Conservation (phyloP, 2,329 filamentous ascomycete genomes). For the Xylaria sp. region DNA sequence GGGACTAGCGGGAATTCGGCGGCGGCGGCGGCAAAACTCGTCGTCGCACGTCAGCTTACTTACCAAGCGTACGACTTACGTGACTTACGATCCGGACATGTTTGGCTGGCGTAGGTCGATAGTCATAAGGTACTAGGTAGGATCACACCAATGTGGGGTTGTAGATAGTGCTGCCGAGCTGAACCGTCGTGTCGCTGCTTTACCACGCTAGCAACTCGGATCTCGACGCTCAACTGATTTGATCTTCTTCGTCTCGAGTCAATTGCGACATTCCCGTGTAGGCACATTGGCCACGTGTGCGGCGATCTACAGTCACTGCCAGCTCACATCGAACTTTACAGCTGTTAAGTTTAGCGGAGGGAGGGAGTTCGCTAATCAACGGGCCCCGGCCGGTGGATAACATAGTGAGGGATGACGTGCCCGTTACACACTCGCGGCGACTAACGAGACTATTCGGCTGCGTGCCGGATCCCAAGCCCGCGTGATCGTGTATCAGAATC, state of each 20-base stretch:
- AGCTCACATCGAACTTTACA: too few relatives aligned
- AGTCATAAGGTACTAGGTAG: neutral
- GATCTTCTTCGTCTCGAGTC: neutral
- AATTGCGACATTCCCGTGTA: neutral
- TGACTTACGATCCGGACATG: conserved; percentile 1
- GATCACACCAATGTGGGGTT: conserved; percentile 9
- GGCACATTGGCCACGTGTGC: neutral
- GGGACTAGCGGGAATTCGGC: neutral
- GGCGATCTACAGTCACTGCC: too few relatives aligned
- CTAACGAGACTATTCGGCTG: conserved; percentile 22
- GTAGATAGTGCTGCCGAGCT: conserved; percentile 10
- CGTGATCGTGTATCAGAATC: conserved; percentile 20
- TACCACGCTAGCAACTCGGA: neutral
- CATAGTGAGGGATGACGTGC: neutral
- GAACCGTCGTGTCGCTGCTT: neutral
- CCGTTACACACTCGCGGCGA: conserved; percentile 10
- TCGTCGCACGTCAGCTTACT: conserved; percentile 18
- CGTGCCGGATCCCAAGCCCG: conserved; percentile 15
- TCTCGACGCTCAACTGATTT: neutral
- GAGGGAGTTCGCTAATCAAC: neutral
- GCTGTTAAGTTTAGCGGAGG: neutral
- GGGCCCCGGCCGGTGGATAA: neutral
- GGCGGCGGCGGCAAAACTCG: conserved; percentile 10
- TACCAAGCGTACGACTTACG: neutral
- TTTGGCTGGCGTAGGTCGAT: neutral